phyloP scores from a whole-genome alignment of 2,329 filamentous ascomycete species.

The Aspergillus candidus region DNA sequence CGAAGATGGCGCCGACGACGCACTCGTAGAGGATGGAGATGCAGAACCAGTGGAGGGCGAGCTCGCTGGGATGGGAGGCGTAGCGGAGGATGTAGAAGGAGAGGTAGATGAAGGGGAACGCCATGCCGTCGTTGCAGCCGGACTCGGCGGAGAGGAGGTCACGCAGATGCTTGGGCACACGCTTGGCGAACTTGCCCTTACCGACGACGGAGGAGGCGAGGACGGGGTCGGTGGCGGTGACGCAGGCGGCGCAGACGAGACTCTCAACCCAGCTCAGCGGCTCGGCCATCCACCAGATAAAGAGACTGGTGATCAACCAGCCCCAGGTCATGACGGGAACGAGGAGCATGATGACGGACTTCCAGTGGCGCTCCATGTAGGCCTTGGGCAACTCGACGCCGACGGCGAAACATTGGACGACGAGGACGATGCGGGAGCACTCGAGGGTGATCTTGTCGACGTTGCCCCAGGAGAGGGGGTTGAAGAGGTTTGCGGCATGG shows the following conservation, averaged over 20 bases:
- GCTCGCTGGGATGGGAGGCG: slow-evolving; percentile 59
- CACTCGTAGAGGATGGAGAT: slow-evolving; percentile 92
- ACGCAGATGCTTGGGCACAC: slow-evolving; percentile 93
- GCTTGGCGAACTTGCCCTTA: slow-evolving; percentile 97
- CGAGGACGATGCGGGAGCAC: slow-evolving; percentile 64
- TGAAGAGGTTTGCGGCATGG: slow-evolving; percentile 59
- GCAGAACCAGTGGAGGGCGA: slow-evolving; percentile 81
- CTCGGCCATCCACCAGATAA: slow-evolving; percentile 86
- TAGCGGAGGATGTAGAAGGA: slow-evolving; percentile 85
- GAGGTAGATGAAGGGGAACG: slow-evolving; percentile 94
- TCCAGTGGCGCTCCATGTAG: slow-evolving; percentile 99
- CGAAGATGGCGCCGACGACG: slow-evolving; percentile 83
- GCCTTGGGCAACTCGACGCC: slow-evolving; percentile 62
- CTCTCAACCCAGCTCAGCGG: slow-evolving; percentile 83
- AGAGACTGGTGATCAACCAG: slow-evolving; percentile 74
- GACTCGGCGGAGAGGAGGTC: slow-evolving; percentile 94
- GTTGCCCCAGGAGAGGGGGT: slow-evolving; percentile 58
- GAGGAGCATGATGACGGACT: slow-evolving; percentile 78
- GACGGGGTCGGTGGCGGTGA: slow-evolving; percentile 95
- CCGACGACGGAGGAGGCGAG: slow-evolving; percentile 95
- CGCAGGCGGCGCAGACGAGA: slow-evolving; percentile 80
- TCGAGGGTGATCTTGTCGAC: slow-evolving; percentile 63
- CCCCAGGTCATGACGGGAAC: slow-evolving; percentile 96
- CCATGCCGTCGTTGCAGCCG: slow-evolving; percentile 99
- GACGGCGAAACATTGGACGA: slow-evolving; percentile 68